phyloP scores from a whole-genome alignment of 1,284 basidiomycete species.

The Ustilago lituana region DNA sequence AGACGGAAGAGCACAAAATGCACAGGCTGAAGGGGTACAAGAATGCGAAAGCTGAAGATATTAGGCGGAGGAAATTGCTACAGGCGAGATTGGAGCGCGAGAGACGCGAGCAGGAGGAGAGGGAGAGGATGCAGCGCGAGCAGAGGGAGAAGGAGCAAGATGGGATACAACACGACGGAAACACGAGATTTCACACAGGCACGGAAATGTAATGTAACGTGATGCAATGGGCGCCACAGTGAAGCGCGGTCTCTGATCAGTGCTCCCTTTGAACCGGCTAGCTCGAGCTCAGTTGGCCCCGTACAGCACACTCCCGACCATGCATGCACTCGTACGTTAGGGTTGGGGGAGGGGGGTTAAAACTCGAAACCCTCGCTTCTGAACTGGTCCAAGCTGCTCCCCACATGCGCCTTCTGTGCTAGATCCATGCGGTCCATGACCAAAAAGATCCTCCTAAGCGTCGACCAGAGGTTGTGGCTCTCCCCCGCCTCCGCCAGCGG shows the following conservation, averaged over 20 bases:
- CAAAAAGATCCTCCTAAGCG: slow-evolving; percentile 78
- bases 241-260: no score
- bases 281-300: no score
- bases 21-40: slow-evolving; percentile 38
- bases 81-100: slow-evolving; percentile 20
- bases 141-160: neutral
- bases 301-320: no score
- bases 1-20: slow-evolving; percentile 32
- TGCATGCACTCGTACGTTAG: no score
- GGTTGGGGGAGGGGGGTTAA: slow-evolving; percentile 67
- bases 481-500: slow-evolving; percentile 63
- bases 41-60: slow-evolving; percentile 53
- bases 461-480: slow-evolving; percentile 81
- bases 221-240: no score
- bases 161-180: no score
- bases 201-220: no score
- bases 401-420: slow-evolving; percentile 70
- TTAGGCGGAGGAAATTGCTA: slow-evolving; percentile 31
- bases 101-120: slow-evolving; percentile 11
- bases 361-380: slow-evolving; percentile 85
- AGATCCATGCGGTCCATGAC: slow-evolving; percentile 70
- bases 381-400: slow-evolving; percentile 76
- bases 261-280: no score
- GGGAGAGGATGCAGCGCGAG: slow-evolving; percentile 1
- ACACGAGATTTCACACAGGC: no score